Evolutionary conservation across 495 filamentous ascomycete species (phyloP), one percentile per base, ranked within the genome.

Genomic region (Letharia lupina): DNA sequence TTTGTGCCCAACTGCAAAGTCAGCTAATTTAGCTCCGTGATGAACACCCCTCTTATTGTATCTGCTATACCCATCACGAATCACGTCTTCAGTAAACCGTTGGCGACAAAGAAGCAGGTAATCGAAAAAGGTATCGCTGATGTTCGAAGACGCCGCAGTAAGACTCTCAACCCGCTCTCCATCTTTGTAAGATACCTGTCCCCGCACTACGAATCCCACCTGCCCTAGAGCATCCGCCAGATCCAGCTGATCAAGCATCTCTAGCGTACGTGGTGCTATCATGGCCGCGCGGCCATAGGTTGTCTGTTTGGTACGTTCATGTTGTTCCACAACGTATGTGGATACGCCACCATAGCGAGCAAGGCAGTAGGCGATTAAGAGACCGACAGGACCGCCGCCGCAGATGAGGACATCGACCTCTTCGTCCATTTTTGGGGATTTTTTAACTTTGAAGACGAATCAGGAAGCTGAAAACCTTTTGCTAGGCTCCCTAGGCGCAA

Each of bases 371-470:
- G 89, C 92, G 31, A 92, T 83, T 72, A 93, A 84, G 61, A 95
- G 83, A 47, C 91, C 91, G 39, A 91, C 91, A 15, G 91, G 91
- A 42, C 91, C 91, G 63, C 91, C 91, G 68, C 91, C 91, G 66
- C 94, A 81, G 72, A 96, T 92, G 71, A 95, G 88, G 65, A 89
- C 85, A 70, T 90, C 87, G 23, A 70, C 68, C 1, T 67, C 54
- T 28, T 16, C 15, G 2, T 6, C 23, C 1, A 6, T 28, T 52
- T 7, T 8, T 33, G n/a, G n/a, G n/a, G n/a, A n/a, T n/a, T n/a
- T n/a, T n/a, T n/a, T n/a, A n/a, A n/a, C n/a, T n/a, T n/a, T n/a
- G n/a, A n/a, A n/a, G n/a, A n/a, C n/a, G 15, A 3, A 37, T 65
- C 13, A 33, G 23, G 54, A 2, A 9, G 54, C 23, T 58, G 2